These are phyloP conservation scores for Globisporangium solare DNA, from an alignment of 352 stramenopile genomes.

Conservation along the genomic window DNA sequence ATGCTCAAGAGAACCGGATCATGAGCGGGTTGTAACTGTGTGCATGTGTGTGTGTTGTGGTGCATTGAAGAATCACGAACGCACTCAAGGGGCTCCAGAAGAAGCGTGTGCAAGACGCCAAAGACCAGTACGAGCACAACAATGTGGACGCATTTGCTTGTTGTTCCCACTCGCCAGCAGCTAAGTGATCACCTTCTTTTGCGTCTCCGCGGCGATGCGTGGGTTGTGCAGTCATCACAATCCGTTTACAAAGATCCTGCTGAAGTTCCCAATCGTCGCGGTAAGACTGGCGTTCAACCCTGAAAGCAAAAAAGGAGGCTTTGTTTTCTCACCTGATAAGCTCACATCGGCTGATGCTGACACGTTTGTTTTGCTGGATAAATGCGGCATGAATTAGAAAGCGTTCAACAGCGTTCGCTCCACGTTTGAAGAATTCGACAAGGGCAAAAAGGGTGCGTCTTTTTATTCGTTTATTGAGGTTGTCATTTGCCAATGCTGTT, in stretches of 20 bases:
- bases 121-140: slow-evolving; percentile 32
- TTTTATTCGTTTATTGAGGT: too few relatives aligned
- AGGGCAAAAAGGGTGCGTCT: slow-evolving; percentile 37
- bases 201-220: background rate
- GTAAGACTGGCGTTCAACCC: slow-evolving; percentile 14
- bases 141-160: too few relatives aligned
- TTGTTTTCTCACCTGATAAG: slow-evolving; percentile 1
- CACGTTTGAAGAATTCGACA: slow-evolving; percentile 64
- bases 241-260: slow-evolving; percentile 73
- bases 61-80: slow-evolving; percentile 59
- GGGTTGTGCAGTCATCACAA: slow-evolving; percentile 23
- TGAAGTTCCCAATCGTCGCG: slow-evolving; percentile 67
- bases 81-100: slow-evolving; percentile 70
- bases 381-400: slow-evolving; percentile 19
- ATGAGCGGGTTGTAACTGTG: too few relatives aligned
- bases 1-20: too few relatives aligned
- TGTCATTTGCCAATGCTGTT: background rate
- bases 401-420: slow-evolving; percentile 78
- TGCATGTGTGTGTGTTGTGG: too few relatives aligned
- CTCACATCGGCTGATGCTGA: too few relatives aligned
- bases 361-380: slow-evolving; percentile 1
- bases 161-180: too few relatives aligned
- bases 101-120: slow-evolving; percentile 42
- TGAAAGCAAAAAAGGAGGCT: background rate
- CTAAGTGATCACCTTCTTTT: background rate